Conservation (phyloP, 495 filamentous ascomycete species). For the Trichoderma erinaceum region DNA sequence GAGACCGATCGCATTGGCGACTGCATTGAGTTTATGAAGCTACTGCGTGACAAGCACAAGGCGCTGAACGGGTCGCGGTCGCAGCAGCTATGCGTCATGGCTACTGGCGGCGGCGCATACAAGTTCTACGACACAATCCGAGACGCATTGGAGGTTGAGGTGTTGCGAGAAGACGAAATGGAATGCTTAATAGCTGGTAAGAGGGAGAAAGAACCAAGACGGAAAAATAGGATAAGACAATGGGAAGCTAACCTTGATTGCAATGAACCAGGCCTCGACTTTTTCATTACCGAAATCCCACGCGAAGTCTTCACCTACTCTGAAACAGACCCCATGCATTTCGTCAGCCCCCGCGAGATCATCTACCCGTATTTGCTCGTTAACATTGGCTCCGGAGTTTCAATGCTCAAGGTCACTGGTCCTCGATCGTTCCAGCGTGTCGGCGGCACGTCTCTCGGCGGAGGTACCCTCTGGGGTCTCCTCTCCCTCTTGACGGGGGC, state of each 20-base stretch:
- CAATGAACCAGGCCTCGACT: constrained; percentile 66
- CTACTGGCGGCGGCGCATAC: constrained; percentile 90
- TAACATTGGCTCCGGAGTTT: constrained; percentile 97
- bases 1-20: constrained; percentile 90
- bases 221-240: background rate
- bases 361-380: constrained; percentile 96
- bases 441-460: constrained; percentile 89
- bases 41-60: constrained; percentile 72
- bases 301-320: constrained; percentile 94
- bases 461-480: constrained; percentile 93
- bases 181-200: constrained; percentile 91
- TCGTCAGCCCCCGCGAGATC: constrained; percentile 59
- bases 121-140: constrained; percentile 91
- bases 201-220: constrained; percentile 15
- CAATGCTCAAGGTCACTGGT: constrained; percentile 96
- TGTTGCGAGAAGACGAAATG: constrained; percentile 95
- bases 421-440: constrained; percentile 80
- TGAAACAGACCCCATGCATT: constrained; percentile 80
- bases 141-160: constrained; percentile 73
- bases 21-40: constrained; percentile 81
- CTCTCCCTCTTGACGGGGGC: constrained; percentile 85
- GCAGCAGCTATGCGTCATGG: constrained; percentile 76
- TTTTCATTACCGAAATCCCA: constrained; percentile 97
- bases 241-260: background rate
- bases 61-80: constrained; percentile 59